Evolutionary conservation across 352 stramenopile species (phyloP), one percentile per base, ranked within the genome.

Genomic region (Globisporangium acanthophoron): DNA sequence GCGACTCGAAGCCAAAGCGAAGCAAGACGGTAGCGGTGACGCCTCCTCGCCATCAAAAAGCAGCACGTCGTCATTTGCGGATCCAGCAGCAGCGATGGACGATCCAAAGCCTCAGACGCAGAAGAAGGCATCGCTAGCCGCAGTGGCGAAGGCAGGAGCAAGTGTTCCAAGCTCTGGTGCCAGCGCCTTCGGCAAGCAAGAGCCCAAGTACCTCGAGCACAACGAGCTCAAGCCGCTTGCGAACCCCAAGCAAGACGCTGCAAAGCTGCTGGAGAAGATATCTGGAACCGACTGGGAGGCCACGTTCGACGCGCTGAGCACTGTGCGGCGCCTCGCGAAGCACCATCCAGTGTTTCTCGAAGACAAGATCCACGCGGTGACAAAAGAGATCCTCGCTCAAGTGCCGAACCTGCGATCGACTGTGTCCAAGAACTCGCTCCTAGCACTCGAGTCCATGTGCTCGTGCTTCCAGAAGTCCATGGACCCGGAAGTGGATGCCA

Each of bases 371-470:
- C 75, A 85, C 40, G 58, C 58, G 0, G 59, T 87, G 12, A 52
- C 78, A 5, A 64, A 69, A 9, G 80, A 76, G 21, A 76, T 89
- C 35, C 60, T 90, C 21, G 76, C 66, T 15, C 84, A 94, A 16
- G 71, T 92, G 9, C 58, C 61, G 1, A 94, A 89, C 50, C 29
- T 94, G 48, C 76, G 84, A 9, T 94, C 81, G 0, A 76, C 70
- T 0, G 84, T 92, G 31, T 79, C 80, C 5, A 92, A 92, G 57
- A 92, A 92, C 54, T 79, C 80, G n/a, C 49, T 92, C 11, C 54
- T 92, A 11, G 77, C 81, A 40, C 61, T 94, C 4, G 78, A 91
- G 11, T 78, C 80, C 1, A 63, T 92, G 59, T 85, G 78, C 51
- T 53, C 59, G 16, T 52, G 63, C 20, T 73, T 84, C 37, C 70